Evolutionary conservation across 2,329 filamentous ascomycete species (phyloP).

Genomic region (Pseudogymnoascus sp.): DNA sequence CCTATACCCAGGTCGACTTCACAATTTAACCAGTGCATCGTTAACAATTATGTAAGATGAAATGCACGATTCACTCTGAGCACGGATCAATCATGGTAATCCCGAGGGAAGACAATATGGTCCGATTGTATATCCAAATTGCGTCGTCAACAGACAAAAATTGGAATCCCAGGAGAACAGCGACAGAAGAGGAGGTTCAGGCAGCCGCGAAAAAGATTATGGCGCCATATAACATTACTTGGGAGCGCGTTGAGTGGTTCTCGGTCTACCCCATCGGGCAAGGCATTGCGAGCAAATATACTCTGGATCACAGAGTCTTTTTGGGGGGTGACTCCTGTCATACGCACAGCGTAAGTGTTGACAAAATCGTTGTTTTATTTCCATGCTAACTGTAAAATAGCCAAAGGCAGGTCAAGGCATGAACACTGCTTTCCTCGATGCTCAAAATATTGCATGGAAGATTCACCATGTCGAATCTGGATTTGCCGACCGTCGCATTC

Average conservation of each 20-base stretch:
- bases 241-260: constrained; percentile 64
- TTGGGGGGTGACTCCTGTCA: constrained; percentile 73
- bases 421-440: constrained; percentile 74
- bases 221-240: constrained; percentile 58
- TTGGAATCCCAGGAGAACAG: constrained; percentile 54
- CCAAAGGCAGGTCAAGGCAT: constrained; percentile 73
- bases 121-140: constrained; percentile 63
- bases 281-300: constrained; percentile 61
- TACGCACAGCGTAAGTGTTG: constrained; percentile 57
- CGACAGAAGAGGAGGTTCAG: constrained; percentile 57
- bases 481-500: constrained; percentile 65
- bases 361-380: constrained; percentile 30
- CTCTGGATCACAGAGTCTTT: constrained; percentile 62
- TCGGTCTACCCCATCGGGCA: constrained; percentile 72
- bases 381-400: constrained; percentile 50
- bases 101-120: constrained; percentile 61
- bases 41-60: constrained; percentile 45
- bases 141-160: constrained; percentile 53
- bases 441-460: constrained; percentile 91
- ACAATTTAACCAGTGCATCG: constrained; percentile 40
- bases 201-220: constrained; percentile 57
- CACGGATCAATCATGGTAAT: constrained; percentile 75
- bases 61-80: constrained; percentile 68
- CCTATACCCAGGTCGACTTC: constrained; percentile 23
- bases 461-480: constrained; percentile 83